These are phyloP conservation scores for Fraxinus quadrangulata DNA, from an alignment of 257 asterid species.

Conservation along the genomic window DNA sequence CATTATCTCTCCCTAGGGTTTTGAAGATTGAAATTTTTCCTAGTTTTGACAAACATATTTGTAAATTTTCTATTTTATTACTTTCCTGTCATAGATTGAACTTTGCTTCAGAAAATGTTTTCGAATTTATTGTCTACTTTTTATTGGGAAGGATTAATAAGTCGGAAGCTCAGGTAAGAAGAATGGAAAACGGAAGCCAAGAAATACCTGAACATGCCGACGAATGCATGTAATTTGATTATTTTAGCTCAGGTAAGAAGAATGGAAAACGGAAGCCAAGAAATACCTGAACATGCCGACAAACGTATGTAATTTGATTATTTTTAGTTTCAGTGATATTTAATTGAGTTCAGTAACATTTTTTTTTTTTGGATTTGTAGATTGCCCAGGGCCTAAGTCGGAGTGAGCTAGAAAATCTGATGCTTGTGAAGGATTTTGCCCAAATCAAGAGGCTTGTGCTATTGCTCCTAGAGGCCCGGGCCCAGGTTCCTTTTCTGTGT, in stretches of 20 bases:
- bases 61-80: too few relatives aligned
- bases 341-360: not conserved
- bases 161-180: not conserved
- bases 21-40: too few relatives aligned
- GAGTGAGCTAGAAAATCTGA: constrained; percentile 86
- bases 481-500: constrained; percentile 47
- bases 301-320: constrained; percentile 41
- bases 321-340: not conserved
- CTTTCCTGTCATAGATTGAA: too few relatives aligned
- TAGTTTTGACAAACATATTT: too few relatives aligned
- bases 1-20: too few relatives aligned
- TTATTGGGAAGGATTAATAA: not conserved
- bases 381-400: constrained; percentile 85
- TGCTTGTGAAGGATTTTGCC: constrained; percentile 78
- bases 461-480: constrained; percentile 97
- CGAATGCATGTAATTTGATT: constrained; percentile 41
- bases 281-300: constrained; percentile 62
- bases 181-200: constrained; percentile 39
- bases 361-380: constrained; percentile 23
- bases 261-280: constrained; percentile 43
- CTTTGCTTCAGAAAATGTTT: not conserved
- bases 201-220: constrained; percentile 65
- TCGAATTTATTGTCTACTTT: not conserved
- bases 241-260: not conserved
- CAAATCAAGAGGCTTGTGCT: constrained; percentile 86